phyloP scores from a whole-genome alignment of 768 basidiomycete species.

The Pisolithus marmoratus region DNA sequence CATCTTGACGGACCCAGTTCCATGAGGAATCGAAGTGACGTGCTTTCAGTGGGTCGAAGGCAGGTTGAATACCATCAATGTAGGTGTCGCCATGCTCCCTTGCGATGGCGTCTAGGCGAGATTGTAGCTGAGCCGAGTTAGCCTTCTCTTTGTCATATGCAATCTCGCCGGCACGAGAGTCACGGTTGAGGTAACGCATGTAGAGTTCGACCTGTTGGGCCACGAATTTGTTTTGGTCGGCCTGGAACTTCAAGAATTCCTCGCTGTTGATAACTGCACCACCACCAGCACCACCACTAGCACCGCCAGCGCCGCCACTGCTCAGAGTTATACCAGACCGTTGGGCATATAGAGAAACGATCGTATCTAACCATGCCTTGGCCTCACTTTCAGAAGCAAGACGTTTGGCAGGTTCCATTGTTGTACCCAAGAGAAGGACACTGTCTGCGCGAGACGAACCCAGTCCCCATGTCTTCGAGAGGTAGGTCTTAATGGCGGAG shows the following conservation, averaged over 20 bases:
- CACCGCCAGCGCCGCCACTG: slow-evolving; percentile 57
- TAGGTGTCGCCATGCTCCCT: slow-evolving; percentile 93
- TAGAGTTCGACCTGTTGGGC: slow-evolving; percentile 92
- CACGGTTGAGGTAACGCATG: slow-evolving; percentile 93
- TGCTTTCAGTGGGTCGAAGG: slow-evolving; percentile 92
- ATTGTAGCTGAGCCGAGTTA: slow-evolving; percentile 64
- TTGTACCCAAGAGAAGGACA: slow-evolving; percentile 85
- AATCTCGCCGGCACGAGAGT: slow-evolving; percentile 89
- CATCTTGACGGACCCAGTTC: slow-evolving; percentile 99
- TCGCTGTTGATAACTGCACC: slow-evolving; percentile 95
- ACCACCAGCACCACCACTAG: slow-evolving; percentile 52
- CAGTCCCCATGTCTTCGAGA: slow-evolving; percentile 94
- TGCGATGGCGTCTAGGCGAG: slow-evolving; percentile 80
- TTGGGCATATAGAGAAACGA: slow-evolving; percentile 82
- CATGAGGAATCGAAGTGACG: slow-evolving; percentile 98
- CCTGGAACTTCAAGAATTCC: slow-evolving; percentile 95
- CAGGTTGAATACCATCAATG: slow-evolving; percentile 90
- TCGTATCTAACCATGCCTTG: slow-evolving; percentile 86
- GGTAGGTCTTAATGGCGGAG: slow-evolving; percentile 82
- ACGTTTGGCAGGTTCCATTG: slow-evolving; percentile 92
- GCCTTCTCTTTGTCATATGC: slow-evolving; percentile 85
- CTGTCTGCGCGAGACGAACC: slow-evolving; percentile 85
- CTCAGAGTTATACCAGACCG: slow-evolving; percentile 83
- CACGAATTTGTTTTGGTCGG: slow-evolving; percentile 88
- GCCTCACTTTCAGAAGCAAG: slow-evolving; percentile 87